phyloP scores from a whole-genome alignment of 305 asterid species.

The Rubia peregrina region DNA sequence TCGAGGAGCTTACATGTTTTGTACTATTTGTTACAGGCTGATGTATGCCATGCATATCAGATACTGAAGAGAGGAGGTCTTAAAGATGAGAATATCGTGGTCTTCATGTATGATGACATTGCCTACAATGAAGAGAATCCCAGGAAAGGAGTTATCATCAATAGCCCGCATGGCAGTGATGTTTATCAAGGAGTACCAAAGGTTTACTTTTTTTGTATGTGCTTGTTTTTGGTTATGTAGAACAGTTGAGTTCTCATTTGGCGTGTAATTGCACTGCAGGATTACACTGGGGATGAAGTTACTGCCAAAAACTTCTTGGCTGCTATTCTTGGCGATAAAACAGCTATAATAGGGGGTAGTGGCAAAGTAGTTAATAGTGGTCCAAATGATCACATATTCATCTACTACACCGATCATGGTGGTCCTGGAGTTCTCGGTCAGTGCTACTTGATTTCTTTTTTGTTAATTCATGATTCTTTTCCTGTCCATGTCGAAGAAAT shows the following conservation, averaged over 20 bases:
- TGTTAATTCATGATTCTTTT: neutral
- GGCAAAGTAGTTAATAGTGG: conserved; percentile 91
- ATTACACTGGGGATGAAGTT: conserved; percentile 68
- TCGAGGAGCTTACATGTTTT: conserved; percentile 1
- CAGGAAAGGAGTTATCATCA: conserved; percentile 77
- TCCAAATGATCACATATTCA: conserved; percentile 80
- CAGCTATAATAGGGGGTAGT: conserved; percentile 79
- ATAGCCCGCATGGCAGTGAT: conserved; percentile 75
- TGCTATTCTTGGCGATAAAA: conserved; percentile 72
- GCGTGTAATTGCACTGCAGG: conserved; percentile 43
- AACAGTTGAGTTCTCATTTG: conserved; percentile 20
- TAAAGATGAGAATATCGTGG: conserved; percentile 88
- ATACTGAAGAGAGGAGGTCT: conserved; percentile 75
- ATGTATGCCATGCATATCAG: conserved; percentile 96
- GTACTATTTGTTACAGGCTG: conserved; percentile 49
- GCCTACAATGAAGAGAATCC: conserved; percentile 74
- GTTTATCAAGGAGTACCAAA: conserved; percentile 93
- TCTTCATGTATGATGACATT: conserved; percentile 92
- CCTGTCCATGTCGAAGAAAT: neutral
- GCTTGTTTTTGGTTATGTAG: conserved; percentile 10
- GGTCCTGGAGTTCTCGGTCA: conserved; percentile 91
- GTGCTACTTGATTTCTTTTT: conserved; percentile 27
- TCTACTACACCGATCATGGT: conserved; percentile 91
- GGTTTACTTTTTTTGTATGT: conserved; percentile 36
- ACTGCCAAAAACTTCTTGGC: conserved; percentile 63